Evolutionary conservation across 2,329 filamentous ascomycete genomes (phyloP).

Genomic region (Tolypocladium inflatum): DNA sequence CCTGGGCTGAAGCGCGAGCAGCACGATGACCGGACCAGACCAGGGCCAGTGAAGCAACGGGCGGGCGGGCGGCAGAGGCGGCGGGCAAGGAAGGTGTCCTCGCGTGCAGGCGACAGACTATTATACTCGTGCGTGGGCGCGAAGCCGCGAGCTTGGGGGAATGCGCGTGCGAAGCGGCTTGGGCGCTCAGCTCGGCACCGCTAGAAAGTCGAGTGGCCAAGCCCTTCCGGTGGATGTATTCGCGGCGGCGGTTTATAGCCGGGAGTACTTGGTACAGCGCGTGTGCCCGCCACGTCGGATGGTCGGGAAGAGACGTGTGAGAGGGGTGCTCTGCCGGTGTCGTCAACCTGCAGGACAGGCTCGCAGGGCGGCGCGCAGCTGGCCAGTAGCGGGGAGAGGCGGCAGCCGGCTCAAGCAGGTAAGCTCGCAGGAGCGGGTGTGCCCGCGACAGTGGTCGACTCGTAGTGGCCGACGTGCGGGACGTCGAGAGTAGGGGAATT

Average conservation of each 20-base stretch:
- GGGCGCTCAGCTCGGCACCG: constrained; percentile 20
- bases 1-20: neutral
- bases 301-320: constrained; percentile 8
- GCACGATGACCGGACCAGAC: neutral
- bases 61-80: constrained; percentile 13
- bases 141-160: neutral
- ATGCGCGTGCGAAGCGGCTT: constrained; percentile 17
- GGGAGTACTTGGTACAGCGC: neutral
- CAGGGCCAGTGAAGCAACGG: neutral
- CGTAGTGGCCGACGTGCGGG: neutral
- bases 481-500: neutral
- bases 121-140: neutral
- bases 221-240: neutral
- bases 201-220: constrained; percentile 4
- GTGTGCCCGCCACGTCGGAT: constrained; percentile 4
- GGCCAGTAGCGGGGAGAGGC: neutral
- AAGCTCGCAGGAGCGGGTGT: neutral
- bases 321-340: constrained; percentile 8
- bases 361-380: neutral
- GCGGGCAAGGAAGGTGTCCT: neutral
- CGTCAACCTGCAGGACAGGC: constrained; percentile 13
- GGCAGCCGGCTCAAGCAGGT: neutral
- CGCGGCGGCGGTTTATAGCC: neutral
- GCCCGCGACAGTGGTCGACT: too few species aligned
- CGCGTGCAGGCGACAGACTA: neutral